Evolutionary conservation across 2,329 filamentous ascomycete genomes (phyloP).

Genomic region (Colletotrichum kahawae): DNA sequence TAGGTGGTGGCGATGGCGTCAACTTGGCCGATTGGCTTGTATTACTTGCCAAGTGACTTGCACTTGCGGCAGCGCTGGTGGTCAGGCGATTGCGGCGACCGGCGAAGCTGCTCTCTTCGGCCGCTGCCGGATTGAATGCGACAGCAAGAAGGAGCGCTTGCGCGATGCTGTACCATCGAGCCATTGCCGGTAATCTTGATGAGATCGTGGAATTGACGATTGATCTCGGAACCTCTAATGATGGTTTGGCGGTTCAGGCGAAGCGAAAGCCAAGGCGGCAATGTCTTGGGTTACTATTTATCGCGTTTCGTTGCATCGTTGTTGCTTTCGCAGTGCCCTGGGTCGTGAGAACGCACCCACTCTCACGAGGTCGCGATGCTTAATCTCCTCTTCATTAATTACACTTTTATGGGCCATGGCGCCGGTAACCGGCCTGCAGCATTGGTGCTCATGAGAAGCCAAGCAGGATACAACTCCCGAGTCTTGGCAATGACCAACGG

Average conservation of each 20-base stretch:
- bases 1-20: no score
- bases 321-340: not conserved
- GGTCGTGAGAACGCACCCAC: not conserved
- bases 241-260: not conserved
- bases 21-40: no score
- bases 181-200: not conserved
- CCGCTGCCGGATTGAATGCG: not conserved
- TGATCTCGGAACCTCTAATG: not conserved
- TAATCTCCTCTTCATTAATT: not conserved
- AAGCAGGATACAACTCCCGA: not conserved
- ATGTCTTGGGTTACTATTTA: not conserved
- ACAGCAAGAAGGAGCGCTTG: not conserved
- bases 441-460: not conserved
- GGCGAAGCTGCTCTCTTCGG: not conserved
- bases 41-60: no score
- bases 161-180: not conserved
- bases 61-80: no score
- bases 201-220: not conserved
- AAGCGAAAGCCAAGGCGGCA: not conserved
- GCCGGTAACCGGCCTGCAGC: constrained; percentile 2
- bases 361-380: not conserved
- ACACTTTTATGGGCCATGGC: not conserved
- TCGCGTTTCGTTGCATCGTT: not conserved
- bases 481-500: not conserved
- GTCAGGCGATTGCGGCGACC: not conserved